Evolutionary conservation across 108 stramenopile species (phyloP).

Genomic region (Craspedostauros australis): DNA sequence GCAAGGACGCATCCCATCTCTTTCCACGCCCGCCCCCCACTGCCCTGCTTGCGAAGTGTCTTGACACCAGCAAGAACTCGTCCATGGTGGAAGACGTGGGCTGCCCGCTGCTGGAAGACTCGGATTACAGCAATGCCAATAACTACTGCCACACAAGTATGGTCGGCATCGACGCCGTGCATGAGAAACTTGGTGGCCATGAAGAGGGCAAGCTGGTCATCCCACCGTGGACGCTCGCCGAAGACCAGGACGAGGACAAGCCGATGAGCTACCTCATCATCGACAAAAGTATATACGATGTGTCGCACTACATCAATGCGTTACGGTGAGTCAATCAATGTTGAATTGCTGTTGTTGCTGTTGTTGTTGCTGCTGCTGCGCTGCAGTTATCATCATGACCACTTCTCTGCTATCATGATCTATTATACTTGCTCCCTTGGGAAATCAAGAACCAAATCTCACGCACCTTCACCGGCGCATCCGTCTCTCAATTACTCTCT

Average conservation of each 20-base stretch:
- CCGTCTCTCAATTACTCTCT: no score
- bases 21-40: slow-evolving; percentile 41
- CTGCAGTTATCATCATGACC: no score
- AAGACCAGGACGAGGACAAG: slow-evolving; percentile 7
- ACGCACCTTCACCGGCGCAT: no score
- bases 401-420: no score
- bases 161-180: slow-evolving; percentile 25
- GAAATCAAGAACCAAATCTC: no score
- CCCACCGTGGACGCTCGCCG: slow-evolving; percentile 19
- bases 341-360: no score
- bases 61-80: slow-evolving; percentile 30
- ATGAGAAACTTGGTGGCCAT: slow-evolving; percentile 37
- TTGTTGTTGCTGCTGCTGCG: no score
- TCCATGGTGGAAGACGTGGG: no score
- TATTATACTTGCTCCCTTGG: no score
- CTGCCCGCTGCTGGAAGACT: no score
- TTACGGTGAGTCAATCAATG: no score
- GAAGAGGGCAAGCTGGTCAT: slow-evolving; percentile 29
- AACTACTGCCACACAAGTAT: slow-evolving; percentile 28
- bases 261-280: slow-evolving; percentile 47
- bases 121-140: no score
- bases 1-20: slow-evolving; percentile 36
- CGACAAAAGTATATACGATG: slow-evolving; percentile 43
- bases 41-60: slow-evolving; percentile 23
- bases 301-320: slow-evolving; percentile 37